Evolutionary conservation across 495 filamentous ascomycete genomes (phyloP), one percentile per base, ranked within the genome.

Genomic region (Daldinia concentrica): DNA sequence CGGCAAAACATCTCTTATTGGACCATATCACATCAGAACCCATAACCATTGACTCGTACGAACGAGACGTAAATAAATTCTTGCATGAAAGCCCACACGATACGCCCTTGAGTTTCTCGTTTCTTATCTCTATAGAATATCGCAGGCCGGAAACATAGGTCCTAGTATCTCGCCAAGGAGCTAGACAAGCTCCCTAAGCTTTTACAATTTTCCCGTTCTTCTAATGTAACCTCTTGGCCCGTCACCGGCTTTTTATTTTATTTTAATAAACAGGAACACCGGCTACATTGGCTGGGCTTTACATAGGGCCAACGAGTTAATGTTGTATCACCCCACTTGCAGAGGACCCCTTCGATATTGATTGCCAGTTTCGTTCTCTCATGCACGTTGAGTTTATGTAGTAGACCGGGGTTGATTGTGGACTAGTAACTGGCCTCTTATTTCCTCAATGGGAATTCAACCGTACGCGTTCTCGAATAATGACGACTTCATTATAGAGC

Each of bases 301-400:
- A 24, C 43, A 54, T 64, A 74, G 55, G 71, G 66, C 63, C 71
- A 68, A 51, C 71, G 41, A 59, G 43, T 64, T 67, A 62, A 54
- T 39, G 71, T 64, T 64, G 63, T 64, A 58, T 19, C 63, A 71
- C 67, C 56, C 72, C 72, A 69, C 67, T 39, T 71, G 56, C 72
- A 64, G 29, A 55, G 67, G 66, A 64, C 71, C 64, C 70, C 52
- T 50, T 68, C 61, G 60, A 73, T 67, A 72, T 72, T 72, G 69
- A 43, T 41, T 68, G 27, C 60, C 60, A 32, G 63, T 62, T 66
- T 63, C 7, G 69, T 51, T 60, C 30, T 52, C 54, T 37, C 58
- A 66, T 63, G 58, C 52, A 58, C 50, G 57, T 62, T 48, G 27
- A 41, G 50, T 54, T 29, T 15, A 54, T 29, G 50, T 54, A 7